Percentiles rank a stretch among this genome's conserved stretches.
Evolutionary conservation across 2,329 filamentous ascomycete species (phyloP).

Genomic region (Neoascochyta sp.): DNA sequence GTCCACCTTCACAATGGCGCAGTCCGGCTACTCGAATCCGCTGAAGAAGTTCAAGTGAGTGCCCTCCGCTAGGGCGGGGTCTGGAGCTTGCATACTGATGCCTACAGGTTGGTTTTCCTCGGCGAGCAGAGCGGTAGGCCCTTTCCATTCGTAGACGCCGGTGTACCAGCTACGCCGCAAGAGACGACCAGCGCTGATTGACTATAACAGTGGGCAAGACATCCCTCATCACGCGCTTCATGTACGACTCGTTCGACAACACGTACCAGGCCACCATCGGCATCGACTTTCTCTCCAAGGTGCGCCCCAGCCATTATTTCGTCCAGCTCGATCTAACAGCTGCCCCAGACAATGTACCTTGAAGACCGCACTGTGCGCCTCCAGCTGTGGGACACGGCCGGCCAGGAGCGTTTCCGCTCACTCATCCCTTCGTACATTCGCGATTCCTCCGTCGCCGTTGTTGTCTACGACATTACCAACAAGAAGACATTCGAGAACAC

Average conservation of each 20-base stretch:
- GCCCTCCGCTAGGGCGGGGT: slow-evolving; percentile 18
- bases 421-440: slow-evolving; percentile 98
- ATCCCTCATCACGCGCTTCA: slow-evolving; percentile 96
- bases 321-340: slow-evolving; percentile 5
- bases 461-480: slow-evolving; percentile 98
- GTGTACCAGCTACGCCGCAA: too few species aligned
- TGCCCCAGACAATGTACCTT: slow-evolving; percentile 90
- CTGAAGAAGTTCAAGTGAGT: slow-evolving; percentile 98
- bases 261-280: slow-evolving; percentile 99
- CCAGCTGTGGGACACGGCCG: slow-evolving; percentile 97
- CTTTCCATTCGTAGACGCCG: neutral
- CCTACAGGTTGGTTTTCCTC: slow-evolving; percentile 80
- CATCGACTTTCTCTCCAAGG: slow-evolving; percentile 99
- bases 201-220: slow-evolving; percentile 81
- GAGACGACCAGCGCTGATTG: slow-evolving; percentile 13
- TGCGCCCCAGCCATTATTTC: slow-evolving; percentile 37
- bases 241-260: slow-evolving; percentile 99
- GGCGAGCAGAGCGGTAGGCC: slow-evolving; percentile 95
- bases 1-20: slow-evolving; percentile 66
- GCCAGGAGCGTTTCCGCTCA: slow-evolving; percentile 94
- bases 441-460: slow-evolving; percentile 94
- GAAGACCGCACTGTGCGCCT: slow-evolving; percentile 96
- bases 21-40: slow-evolving; percentile 88
- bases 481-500: slow-evolving; percentile 98
- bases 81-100: slow-evolving; percentile 19